Conservation (phyloP, 805 yeast genomes). For the Saccharomycopsis guyanensis region DNA sequence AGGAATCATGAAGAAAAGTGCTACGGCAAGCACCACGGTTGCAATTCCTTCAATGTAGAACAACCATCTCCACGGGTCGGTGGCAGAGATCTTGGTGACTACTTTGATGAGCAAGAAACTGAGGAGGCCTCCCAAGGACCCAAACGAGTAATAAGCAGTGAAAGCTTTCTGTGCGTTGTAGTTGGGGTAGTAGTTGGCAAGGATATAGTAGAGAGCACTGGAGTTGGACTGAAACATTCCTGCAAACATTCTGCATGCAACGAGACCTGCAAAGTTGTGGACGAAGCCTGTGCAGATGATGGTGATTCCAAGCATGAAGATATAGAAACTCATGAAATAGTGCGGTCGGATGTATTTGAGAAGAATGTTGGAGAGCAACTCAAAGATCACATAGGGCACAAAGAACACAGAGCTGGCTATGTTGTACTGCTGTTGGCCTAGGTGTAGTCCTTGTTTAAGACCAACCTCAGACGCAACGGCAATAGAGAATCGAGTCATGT, state of each 20-base stretch:
- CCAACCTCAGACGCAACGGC: conserved; percentile 18
- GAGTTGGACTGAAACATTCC: conserved; percentile 20
- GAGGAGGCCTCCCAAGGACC: conserved; percentile 17
- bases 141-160: conserved; percentile 19
- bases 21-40: conserved; percentile 32
- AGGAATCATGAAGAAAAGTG: conserved; percentile 33
- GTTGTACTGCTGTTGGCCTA: conserved; percentile 12
- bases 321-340: conserved; percentile 20
- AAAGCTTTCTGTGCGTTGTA: conserved; percentile 16
- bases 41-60: conserved; percentile 44
- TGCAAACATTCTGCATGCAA: conserved; percentile 16
- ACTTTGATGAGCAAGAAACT: conserved; percentile 9
- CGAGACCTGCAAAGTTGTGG: conserved; percentile 16
- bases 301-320: conserved; percentile 19
- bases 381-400: conserved; percentile 19
- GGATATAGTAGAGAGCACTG: conserved; percentile 17
- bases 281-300: conserved; percentile 15
- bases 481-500: conserved; percentile 19
- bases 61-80: conserved; percentile 41
- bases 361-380: conserved; percentile 14
- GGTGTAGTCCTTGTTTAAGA: conserved; percentile 10
- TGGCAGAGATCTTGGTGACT: not conserved
- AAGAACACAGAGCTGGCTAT: conserved; percentile 18
- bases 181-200: conserved; percentile 19
- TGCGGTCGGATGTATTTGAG: conserved; percentile 19